phyloP scores from a whole-genome alignment of 257 asterid species.

The Jasminum sambac region DNA sequence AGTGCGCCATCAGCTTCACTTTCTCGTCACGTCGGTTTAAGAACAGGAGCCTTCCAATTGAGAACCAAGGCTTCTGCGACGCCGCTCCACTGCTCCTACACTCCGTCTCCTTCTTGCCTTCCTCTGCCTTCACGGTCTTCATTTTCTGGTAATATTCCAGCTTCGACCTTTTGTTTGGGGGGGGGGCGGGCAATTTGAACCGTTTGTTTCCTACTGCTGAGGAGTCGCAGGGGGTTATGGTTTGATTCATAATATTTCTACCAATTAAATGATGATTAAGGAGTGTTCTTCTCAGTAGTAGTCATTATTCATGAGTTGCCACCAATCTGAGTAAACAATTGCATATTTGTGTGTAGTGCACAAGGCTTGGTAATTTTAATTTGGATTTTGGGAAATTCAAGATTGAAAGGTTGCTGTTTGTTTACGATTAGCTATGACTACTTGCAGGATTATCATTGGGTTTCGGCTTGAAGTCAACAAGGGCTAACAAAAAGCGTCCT shows the following conservation, averaged over 20 bases:
- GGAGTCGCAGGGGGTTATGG: not conserved
- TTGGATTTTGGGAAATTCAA: not conserved
- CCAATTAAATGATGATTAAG: not conserved
- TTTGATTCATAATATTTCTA: not conserved
- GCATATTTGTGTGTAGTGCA: not conserved
- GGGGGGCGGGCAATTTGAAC: too few relatives aligned
- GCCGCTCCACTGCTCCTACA: constrained; percentile 60
- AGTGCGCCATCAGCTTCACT: constrained; percentile 63
- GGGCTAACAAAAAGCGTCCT: constrained; percentile 43
- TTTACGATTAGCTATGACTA: not conserved
- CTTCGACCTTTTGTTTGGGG: too few relatives aligned
- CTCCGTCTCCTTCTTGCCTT: constrained; percentile 44
- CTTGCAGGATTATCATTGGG: constrained; percentile 36
- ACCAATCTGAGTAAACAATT: not conserved
- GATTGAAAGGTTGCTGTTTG: not conserved
- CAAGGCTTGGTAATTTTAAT: not conserved
- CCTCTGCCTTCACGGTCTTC: constrained; percentile 53
- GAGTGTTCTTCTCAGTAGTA: not conserved
- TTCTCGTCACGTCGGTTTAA: constrained; percentile 46
- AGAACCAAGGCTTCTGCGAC: constrained; percentile 42
- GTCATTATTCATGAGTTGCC: not conserved
- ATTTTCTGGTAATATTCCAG: constrained; percentile 50
- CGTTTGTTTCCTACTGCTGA: not conserved
- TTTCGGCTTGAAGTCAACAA: constrained; percentile 36
- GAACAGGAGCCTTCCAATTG: constrained; percentile 30